Percentiles rank a stretch among this genome's conserved stretches.
phyloP scores from a whole-genome alignment of 192 early-diverging fungal genomes.

The Coemansia sp. region DNA sequence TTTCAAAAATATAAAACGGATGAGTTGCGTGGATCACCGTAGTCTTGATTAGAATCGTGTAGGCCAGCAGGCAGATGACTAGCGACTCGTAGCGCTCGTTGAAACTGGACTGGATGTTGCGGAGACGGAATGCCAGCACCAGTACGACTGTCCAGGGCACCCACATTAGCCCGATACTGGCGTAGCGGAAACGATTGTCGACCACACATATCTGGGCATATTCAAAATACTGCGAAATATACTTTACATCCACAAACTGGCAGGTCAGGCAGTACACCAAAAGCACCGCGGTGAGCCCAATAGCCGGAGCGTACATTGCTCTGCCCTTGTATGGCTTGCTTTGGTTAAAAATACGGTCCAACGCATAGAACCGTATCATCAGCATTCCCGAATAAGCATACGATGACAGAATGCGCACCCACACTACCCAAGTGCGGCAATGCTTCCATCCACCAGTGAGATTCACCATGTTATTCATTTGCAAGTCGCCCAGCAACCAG shows the following conservation, averaged over 20 bases:
- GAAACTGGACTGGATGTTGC: constrained; percentile 20
- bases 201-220: constrained; percentile 20
- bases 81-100: constrained; percentile 7
- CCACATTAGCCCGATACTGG: constrained; percentile 31
- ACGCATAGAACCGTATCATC: constrained; percentile 19
- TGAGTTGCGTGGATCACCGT: constrained; percentile 21
- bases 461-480: constrained; percentile 21
- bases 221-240: constrained; percentile 11
- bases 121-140: constrained; percentile 9
- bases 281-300: background rate
- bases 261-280: constrained; percentile 21
- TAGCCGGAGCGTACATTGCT: constrained; percentile 14
- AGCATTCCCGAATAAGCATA: constrained; percentile 19
- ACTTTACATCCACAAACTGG: constrained; percentile 16
- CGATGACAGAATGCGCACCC: constrained; percentile 25
- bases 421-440: constrained; percentile 31
- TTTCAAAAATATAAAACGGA: constrained; percentile 22
- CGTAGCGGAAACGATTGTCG: constrained; percentile 20
- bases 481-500: constrained; percentile 21
- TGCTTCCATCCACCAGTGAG: constrained; percentile 14
- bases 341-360: constrained; percentile 31
- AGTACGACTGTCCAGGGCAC: constrained; percentile 10
- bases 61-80: constrained; percentile 12
- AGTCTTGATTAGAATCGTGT: constrained; percentile 23
- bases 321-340: constrained; percentile 26